These are phyloP conservation scores for Scutellospora calospora DNA, from an alignment of 371 early-diverging fungal species.

Conservation along the genomic window DNA sequence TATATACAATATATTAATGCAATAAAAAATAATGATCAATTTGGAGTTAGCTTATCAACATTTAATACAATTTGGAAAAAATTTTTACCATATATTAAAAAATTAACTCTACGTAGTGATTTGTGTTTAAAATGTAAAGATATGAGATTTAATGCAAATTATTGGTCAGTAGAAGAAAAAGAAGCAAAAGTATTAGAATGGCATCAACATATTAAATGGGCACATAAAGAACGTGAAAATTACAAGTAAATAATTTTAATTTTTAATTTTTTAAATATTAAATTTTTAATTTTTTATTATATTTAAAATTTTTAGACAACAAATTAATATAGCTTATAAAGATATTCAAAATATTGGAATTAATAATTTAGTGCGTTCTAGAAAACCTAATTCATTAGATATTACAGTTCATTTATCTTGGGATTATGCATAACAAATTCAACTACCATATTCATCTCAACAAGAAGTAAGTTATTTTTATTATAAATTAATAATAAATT, in stretches of 20 bases:
- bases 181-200: background rate
- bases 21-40: no score
- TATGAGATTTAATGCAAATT: background rate
- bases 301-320: no score
- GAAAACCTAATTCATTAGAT: background rate
- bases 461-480: background rate
- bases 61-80: background rate
- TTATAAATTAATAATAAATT: background rate
- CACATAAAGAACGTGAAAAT: background rate
- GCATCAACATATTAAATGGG: background rate
- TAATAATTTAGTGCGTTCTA: background rate
- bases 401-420: background rate
- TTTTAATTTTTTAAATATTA: background rate
- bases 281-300: no score
- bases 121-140: background rate
- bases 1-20: no score
- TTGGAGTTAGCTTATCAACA: background rate
- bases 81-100: background rate
- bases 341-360: no score
- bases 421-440: background rate
- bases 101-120: background rate
- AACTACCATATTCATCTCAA: slow-evolving; percentile 1
- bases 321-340: no score
- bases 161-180: background rate
- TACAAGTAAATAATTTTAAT: background rate